Conservation (phyloP, 2,329 filamentous ascomycete genomes). For the Didymosphaeria variabile region DNA sequence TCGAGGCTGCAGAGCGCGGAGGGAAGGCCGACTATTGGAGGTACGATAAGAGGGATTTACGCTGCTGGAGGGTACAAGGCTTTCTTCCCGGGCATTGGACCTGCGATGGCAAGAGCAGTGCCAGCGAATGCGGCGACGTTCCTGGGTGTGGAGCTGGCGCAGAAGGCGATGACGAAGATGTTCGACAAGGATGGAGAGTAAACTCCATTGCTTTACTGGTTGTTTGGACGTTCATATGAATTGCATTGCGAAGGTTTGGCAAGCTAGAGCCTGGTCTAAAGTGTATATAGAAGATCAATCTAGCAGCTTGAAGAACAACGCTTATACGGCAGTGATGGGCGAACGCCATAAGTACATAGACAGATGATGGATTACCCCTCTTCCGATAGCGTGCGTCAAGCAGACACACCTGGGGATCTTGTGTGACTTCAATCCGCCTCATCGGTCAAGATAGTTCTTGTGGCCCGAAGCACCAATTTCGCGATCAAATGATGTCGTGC, state of each 20-base stretch:
- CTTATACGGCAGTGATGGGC: not conserved
- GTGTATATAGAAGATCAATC: constrained; percentile 2
- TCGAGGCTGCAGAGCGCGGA: constrained; percentile 90
- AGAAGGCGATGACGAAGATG: constrained; percentile 81
- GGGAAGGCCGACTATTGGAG: constrained; percentile 80
- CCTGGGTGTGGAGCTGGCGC: constrained; percentile 82
- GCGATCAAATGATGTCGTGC: too few species aligned
- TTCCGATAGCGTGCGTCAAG: too few species aligned
- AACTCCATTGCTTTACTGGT: too few species aligned
- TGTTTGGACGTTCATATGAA: not conserved
- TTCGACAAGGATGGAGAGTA: constrained; percentile 61
- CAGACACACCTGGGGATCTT: too few species aligned
- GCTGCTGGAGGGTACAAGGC: constrained; percentile 82
- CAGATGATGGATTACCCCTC: too few species aligned
- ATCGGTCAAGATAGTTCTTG: too few species aligned
- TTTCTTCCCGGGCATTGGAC: constrained; percentile 97
- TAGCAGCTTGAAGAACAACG: not conserved
- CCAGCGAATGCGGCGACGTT: constrained; percentile 98
- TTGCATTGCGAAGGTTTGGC: not conserved
- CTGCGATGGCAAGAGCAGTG: constrained; percentile 89
- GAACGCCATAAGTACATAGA: too few species aligned
- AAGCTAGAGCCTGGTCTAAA: not conserved
- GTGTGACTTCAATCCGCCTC: too few species aligned
- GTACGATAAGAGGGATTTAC: constrained; percentile 85
- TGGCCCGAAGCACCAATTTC: too few species aligned